Evolutionary conservation across 345 rosid genomes (phyloP), one percentile per base, ranked within the genome.

Genomic region (Salix udensis): DNA sequence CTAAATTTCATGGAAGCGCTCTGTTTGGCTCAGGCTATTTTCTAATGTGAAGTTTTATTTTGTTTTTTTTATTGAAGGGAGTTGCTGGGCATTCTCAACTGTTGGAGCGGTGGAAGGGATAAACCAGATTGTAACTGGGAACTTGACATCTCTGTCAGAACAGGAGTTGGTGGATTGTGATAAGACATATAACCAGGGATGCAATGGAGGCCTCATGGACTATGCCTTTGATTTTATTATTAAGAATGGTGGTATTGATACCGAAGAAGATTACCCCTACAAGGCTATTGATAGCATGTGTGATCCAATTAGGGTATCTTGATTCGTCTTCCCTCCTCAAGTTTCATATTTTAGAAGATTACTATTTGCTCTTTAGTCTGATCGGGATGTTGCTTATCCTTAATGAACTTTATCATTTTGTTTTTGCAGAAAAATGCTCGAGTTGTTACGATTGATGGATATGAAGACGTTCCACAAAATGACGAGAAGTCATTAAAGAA

Each of bases 51-150:
- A 71, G 7, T 24, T 24, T 37, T 34, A 53, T 7, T 60, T 73
- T 24, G 37, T 8, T 62, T 61, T 9, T 62, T 61, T 30, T 4
- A 24, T 71, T 65, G 19, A 40, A 81, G 84, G 84, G 78, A 81
- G 84, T 62, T 81, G 84, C 80, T 81, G 84, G 84, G 77, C 84
- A 14, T 81, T 81, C 78, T 81, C 84, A 28, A 81, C 84, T n/a
- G 55, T 81, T 44, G 78, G 39, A 31, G 77, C 84, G 0, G 84
- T 81, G 42, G 84, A 81, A 74, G 84, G 84, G 48, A 81, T 81
- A 18, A 81, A 81, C 84, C 77, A 81, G 62, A 81, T 81, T 34
- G 84, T 73, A 14, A 81, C 84, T 37, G 84, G 84, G n/a, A 77
- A 77, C 19, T 39, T 77, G 24, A 77, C 74, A 40, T 77, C 84